Conservation (phyloP, 2,329 filamentous ascomycete genomes). For the Trichoderma oligosporum region DNA sequence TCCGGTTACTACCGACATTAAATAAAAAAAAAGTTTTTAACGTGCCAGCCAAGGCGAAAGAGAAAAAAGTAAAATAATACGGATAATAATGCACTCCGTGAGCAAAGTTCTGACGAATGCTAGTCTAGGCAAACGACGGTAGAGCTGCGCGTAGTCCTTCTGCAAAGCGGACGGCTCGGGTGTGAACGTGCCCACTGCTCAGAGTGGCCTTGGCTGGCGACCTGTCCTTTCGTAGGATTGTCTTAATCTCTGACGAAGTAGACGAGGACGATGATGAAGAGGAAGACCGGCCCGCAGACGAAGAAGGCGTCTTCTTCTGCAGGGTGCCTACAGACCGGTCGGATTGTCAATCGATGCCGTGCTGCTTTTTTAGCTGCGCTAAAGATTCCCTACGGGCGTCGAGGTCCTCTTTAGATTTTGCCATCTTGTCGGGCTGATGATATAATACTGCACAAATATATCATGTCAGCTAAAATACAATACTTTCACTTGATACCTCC, state of each 20-base stretch:
- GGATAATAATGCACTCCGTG: constrained; percentile 6
- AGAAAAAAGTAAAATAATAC: not conserved
- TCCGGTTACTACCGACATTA: constrained; percentile 17
- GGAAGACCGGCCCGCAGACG: constrained; percentile 61
- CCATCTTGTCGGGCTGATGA: constrained; percentile 63
- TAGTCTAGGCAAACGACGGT: constrained; percentile 38
- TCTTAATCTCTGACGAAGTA: constrained; percentile 40
- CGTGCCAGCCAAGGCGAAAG: constrained; percentile 19
- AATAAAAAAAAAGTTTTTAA: constrained; percentile 10
- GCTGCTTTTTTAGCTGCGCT: constrained; percentile 95
- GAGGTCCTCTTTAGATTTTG: constrained; percentile 87
- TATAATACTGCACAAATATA: constrained; percentile 49
- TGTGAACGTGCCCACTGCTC: constrained; percentile 36
- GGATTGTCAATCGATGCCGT: constrained; percentile 96
- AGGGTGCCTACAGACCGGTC: constrained; percentile 61
- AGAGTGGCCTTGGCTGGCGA: constrained; percentile 34
- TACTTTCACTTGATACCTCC: no score
- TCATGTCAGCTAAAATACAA: constrained; percentile 3
- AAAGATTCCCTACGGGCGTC: constrained; percentile 92
- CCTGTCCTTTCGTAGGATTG: constrained; percentile 44
- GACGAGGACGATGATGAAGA: constrained; percentile 43
- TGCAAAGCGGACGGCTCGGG: constrained; percentile 41
- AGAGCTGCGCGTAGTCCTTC: constrained; percentile 38
- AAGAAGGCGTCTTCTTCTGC: constrained; percentile 41
- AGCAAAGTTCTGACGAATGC: constrained; percentile 11